These are phyloP conservation scores for Ophiostoma quercus DNA, from an alignment of 2,329 filamentous ascomycete genomes.

Conservation along the genomic window DNA sequence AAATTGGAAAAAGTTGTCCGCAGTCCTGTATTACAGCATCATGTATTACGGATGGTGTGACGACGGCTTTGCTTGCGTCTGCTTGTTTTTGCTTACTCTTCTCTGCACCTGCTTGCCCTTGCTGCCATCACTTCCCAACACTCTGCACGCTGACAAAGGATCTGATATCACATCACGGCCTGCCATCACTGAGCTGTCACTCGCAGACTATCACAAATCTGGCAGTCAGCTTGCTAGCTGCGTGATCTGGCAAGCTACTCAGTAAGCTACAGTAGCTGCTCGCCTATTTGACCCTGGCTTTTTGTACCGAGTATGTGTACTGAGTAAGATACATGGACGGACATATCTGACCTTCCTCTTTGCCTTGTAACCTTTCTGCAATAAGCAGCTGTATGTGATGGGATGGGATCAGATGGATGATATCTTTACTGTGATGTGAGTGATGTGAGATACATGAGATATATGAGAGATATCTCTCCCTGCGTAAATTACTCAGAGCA, in stretches of 20 bases:
- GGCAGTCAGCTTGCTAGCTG: conserved; percentile 6
- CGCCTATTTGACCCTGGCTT: not conserved
- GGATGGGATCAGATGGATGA: not conserved
- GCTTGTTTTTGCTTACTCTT: too few relatives aligned
- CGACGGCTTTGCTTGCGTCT: not conserved
- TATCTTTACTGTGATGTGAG: not conserved
- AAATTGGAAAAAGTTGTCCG: not conserved
- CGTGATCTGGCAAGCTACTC: not conserved
- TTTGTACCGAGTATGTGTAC: too few relatives aligned
- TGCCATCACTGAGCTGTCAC: conserved; percentile 10
- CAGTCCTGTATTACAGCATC: conserved; percentile 12
- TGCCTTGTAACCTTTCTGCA: not conserved
- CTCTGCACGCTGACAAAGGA: not conserved
- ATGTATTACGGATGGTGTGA: conserved; percentile 6
- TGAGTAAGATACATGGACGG: too few relatives aligned
- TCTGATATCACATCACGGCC: conserved; percentile 1
- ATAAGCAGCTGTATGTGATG: not conserved
- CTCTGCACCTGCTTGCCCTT: not conserved
- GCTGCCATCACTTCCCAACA: not conserved
- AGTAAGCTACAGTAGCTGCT: not conserved
- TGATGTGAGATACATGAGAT: not conserved
- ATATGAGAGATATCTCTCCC: too few relatives aligned
- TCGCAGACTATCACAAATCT: conserved; percentile 11
- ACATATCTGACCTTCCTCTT: not conserved
- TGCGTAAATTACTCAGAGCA: not conserved